phyloP scores from a whole-genome alignment of 2,329 filamentous ascomycete genomes.

The Metarhizium humberi region DNA sequence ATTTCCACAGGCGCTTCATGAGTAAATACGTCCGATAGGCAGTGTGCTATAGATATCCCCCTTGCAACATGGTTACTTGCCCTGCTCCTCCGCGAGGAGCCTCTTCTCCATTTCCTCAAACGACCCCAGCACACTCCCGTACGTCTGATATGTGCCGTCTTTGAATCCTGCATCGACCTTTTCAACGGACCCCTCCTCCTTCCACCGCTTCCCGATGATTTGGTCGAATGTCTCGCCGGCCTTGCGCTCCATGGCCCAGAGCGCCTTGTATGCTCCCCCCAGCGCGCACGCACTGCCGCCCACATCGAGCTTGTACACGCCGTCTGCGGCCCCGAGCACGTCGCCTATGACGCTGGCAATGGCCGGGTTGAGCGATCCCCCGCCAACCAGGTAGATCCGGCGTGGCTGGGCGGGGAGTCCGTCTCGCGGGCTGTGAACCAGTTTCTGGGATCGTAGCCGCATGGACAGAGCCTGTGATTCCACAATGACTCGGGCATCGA shows the following conservation, averaged over 20 bases:
- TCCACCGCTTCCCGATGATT: conserved; percentile 75
- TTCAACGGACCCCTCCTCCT: conserved; percentile 72
- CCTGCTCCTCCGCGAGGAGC: conserved; percentile 39
- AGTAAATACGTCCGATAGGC: conserved; percentile 49
- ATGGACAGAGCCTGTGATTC: conserved; percentile 94
- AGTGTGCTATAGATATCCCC: not conserved
- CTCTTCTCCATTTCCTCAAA: conserved; percentile 67
- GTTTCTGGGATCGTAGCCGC: conserved; percentile 70
- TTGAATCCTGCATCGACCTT: conserved; percentile 77
- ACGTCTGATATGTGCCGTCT: conserved; percentile 63
- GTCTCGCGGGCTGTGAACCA: conserved; percentile 50
- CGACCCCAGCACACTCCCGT: conserved; percentile 65
- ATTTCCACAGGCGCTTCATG: conserved; percentile 99
- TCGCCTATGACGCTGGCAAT: conserved; percentile 80
- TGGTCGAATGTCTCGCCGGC: conserved; percentile 75
- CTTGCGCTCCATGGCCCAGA: conserved; percentile 74
- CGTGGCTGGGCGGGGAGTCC: conserved; percentile 72
- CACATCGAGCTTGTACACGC: conserved; percentile 87
- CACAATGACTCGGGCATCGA: conserved; percentile 79
- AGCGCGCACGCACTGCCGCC: conserved; percentile 92
- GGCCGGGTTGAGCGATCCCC: conserved; percentile 80
- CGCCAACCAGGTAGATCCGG: conserved; percentile 88
- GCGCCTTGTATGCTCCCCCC: conserved; percentile 89
- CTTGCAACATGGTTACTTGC: too few relatives aligned
- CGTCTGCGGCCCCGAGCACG: conserved; percentile 80